Conservation (phyloP, 352 stramenopile species). For the Elongisporangium anandrum region DNA sequence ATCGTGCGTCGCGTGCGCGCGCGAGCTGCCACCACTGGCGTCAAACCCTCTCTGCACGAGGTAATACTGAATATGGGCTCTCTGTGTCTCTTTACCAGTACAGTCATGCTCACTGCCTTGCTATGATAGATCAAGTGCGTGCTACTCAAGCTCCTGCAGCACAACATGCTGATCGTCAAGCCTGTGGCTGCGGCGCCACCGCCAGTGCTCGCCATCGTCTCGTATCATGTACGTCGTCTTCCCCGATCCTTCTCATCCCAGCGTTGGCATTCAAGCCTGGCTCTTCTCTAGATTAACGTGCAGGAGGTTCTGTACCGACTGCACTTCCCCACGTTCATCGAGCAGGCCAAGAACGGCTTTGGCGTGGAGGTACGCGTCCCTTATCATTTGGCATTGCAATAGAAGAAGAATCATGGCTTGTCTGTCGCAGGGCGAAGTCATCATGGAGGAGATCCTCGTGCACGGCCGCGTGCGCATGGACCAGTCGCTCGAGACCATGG, state of each 20-base stretch:
- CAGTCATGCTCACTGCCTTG: neutral
- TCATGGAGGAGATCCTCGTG: slow-evolving; percentile 87
- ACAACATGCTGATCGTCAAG: slow-evolving; percentile 77
- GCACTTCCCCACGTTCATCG: slow-evolving; percentile 82
- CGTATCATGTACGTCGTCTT: slow-evolving; percentile 40
- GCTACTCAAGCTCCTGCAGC: slow-evolving; percentile 84
- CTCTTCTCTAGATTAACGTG: slow-evolving; percentile 58
- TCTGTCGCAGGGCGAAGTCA: slow-evolving; percentile 50
- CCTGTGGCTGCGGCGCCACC: slow-evolving; percentile 25
- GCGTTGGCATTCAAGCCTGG: neutral
- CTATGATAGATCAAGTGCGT: slow-evolving; percentile 56
- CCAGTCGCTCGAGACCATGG: slow-evolving; percentile 82
- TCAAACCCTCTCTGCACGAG: slow-evolving; percentile 54
- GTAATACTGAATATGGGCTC: slow-evolving; percentile 2
- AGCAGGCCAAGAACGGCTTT: slow-evolving; percentile 72
- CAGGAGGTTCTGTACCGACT: slow-evolving; percentile 77
- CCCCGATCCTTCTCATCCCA: neutral
- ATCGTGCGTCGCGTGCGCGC: slow-evolving; percentile 58
- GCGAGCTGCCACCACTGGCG: slow-evolving; percentile 13
- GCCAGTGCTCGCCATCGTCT: slow-evolving; percentile 15
- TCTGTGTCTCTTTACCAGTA: neutral
- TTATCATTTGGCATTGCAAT: neutral
- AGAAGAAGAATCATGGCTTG: neutral
- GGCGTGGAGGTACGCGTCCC: slow-evolving; percentile 36
- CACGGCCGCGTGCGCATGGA: slow-evolving; percentile 81